Percentiles rank a stretch among this genome's conserved stretches.
phyloP scores from a whole-genome alignment of 768 basidiomycete genomes.

The Gelatoporia subvermispora region DNA sequence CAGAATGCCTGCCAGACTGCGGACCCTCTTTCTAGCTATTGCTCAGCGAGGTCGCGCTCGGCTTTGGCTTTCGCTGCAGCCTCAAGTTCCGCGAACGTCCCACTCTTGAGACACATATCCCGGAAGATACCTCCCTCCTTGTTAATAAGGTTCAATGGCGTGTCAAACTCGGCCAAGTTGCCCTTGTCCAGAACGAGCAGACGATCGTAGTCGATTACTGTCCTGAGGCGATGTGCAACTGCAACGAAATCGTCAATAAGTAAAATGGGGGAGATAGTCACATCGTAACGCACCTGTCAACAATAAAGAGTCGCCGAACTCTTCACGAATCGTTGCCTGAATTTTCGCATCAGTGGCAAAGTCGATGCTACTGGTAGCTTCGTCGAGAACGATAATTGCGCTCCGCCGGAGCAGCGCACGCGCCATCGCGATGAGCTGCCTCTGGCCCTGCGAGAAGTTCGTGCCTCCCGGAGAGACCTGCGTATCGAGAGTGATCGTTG shows the following conservation, averaged over 20 bases:
- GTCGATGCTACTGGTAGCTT: slow-evolving; percentile 84
- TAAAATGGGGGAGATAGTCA: slow-evolving; percentile 1
- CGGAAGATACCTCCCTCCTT: slow-evolving; percentile 45
- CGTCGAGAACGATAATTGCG: slow-evolving; percentile 73
- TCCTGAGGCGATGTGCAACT: slow-evolving; percentile 73
- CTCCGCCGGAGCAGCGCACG: slow-evolving; percentile 70
- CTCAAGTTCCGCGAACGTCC: slow-evolving; percentile 58
- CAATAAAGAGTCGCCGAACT: slow-evolving; percentile 72
- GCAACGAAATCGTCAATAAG: slow-evolving; percentile 13
- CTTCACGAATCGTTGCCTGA: slow-evolving; percentile 80
- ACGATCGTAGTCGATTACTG: slow-evolving; percentile 78
- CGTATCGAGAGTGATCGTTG: slow-evolving; percentile 61
- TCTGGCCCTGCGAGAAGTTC: slow-evolving; percentile 91
- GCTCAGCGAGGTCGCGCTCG: slow-evolving; percentile 4
- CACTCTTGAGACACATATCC: slow-evolving; percentile 56
- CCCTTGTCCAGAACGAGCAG: slow-evolving; percentile 79
- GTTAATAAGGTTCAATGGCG: slow-evolving; percentile 43
- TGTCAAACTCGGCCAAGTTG: slow-evolving; percentile 43
- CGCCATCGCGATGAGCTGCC: slow-evolving; percentile 86
- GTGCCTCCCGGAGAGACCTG: slow-evolving; percentile 81
- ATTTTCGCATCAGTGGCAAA: slow-evolving; percentile 89
- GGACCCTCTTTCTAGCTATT: too few relatives aligned
- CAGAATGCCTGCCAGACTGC: too few relatives aligned
- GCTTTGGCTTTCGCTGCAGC: slow-evolving; percentile 45
- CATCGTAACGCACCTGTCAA: slow-evolving; percentile 54